phyloP scores from a whole-genome alignment of 495 filamentous ascomycete species.

The Apiosordaria backusii region DNA sequence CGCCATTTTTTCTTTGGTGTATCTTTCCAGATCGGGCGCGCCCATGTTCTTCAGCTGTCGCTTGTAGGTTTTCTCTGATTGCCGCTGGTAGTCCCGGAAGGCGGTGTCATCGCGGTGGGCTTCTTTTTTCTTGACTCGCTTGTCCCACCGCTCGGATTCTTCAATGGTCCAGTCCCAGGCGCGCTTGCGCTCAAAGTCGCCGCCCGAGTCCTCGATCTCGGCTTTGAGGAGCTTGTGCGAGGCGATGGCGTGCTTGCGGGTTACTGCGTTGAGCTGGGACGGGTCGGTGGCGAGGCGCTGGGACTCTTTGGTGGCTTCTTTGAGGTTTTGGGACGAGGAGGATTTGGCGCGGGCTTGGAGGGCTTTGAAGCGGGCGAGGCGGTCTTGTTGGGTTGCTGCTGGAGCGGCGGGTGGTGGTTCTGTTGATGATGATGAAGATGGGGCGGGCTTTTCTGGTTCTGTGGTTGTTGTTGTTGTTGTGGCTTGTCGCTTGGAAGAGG shows the following conservation, averaged over 20 bases:
- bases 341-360: slow-evolving; percentile 81
- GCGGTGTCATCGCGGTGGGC: slow-evolving; percentile 78
- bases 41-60: slow-evolving; percentile 73
- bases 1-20: slow-evolving; percentile 79
- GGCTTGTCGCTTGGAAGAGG: background rate
- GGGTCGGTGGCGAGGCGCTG: slow-evolving; percentile 77
- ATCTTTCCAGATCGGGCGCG: slow-evolving; percentile 66
- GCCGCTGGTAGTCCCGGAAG: slow-evolving; percentile 85
- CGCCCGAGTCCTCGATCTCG: slow-evolving; percentile 75
- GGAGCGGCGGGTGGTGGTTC: slow-evolving; percentile 15
- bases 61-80: slow-evolving; percentile 90
- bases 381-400: slow-evolving; percentile 44
- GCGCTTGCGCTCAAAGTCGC: slow-evolving; percentile 94
- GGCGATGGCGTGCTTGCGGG: slow-evolving; percentile 78
- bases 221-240: slow-evolving; percentile 92
- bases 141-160: slow-evolving; percentile 91
- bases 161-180: slow-evolving; percentile 98
- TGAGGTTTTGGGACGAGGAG: slow-evolving; percentile 71
- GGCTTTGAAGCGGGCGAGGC: slow-evolving; percentile 72
- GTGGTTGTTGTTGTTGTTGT: slow-evolving; percentile 37
- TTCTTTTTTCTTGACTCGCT: slow-evolving; percentile 79
- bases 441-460: slow-evolving; percentile 18
- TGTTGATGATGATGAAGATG: slow-evolving; percentile 15
- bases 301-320: slow-evolving; percentile 78
- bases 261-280: slow-evolving; percentile 62